Evolutionary conservation across 108 stramenopile species (phyloP), one percentile per base, ranked within the genome.

Genomic region (Cylindrotheca fusiformis): DNA sequence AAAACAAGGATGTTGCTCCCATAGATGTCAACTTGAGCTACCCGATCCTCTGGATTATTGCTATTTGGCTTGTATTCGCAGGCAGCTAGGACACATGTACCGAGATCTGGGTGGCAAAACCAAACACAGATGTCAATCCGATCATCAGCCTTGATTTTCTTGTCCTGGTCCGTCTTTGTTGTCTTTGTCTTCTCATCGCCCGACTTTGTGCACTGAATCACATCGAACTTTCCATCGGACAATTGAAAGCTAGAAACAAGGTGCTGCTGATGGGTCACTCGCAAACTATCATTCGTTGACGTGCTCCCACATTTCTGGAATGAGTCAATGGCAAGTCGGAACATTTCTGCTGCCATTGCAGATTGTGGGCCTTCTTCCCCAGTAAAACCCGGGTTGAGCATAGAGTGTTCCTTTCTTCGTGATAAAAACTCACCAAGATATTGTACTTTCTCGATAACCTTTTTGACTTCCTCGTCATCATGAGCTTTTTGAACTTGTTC

Each of bases 331-430:
- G 51, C 51, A 12, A 52, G 17, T 52, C 19, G 10, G 6, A 52
- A 20, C 51, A 52, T 12, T 20, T 52, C 51, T 19, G 51, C 10
- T 52, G 51, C 51, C 6, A 52, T 6, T 12, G 51, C 51, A 20
- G 51, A 52, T 52, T 52, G 51, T 52, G 51, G 51, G 21, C 17
- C 51, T 20, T 52, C 51, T 20, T 52, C 51, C 18, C 19, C 51
- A 20, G 17, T 52, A 20, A 8, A 52, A 19, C 19, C 10, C 21
- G 10, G 19, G 6, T 14, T 20, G 51, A 19, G 21, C 17, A 52
- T 14, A 20, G 51, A 52, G 21, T 52, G 10, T 12, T 12, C 19
- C 6, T 6, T 20, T 20, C 51, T 8, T 20, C 21, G 10, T 52
- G 6, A 20, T 12, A 52, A 20, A 12, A 52, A 14, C 10, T 52